A percentile compares a stretch with the other conserved stretches of the same genome.
Conservation (phyloP, 768 basidiomycete genomes). For the Macrolepiota dolichaula region DNA sequence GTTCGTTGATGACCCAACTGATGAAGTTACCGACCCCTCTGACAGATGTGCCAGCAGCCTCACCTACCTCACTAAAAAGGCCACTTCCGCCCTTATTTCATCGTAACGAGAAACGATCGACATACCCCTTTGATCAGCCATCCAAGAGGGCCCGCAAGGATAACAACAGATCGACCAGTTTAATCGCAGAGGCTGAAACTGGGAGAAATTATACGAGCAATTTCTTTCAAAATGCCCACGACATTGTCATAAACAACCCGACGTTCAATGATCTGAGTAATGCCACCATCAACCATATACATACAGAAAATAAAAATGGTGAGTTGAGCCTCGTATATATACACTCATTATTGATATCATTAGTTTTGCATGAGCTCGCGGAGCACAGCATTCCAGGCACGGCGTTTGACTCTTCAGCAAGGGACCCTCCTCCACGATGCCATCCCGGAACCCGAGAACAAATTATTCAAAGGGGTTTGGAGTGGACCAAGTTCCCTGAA, state of each 20-base stretch:
- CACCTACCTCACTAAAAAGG: too few species aligned
- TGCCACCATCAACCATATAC: too few species aligned
- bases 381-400: not conserved
- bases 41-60: too few species aligned
- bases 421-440: constrained; percentile 2
- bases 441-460: not conserved
- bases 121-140: too few species aligned
- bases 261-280: not conserved
- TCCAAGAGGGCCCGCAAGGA: too few species aligned
- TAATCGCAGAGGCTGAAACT: too few species aligned
- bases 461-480: not conserved
- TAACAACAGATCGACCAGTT: too few species aligned
- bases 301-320: not conserved
- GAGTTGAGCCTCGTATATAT: not conserved
- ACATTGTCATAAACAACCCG: not conserved
- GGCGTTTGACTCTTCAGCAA: not conserved
- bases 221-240: not conserved
- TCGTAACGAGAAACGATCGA: too few species aligned
- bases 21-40: too few species aligned
- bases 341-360: not conserved
- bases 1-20: too few species aligned
- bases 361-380: not conserved
- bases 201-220: too few species aligned
- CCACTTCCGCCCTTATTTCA: too few species aligned
- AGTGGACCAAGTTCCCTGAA: not conserved